These are phyloP conservation scores for Aspergillus sp. DNA, from an alignment of 2,329 filamentous ascomycete genomes.

Conservation along the genomic window DNA sequence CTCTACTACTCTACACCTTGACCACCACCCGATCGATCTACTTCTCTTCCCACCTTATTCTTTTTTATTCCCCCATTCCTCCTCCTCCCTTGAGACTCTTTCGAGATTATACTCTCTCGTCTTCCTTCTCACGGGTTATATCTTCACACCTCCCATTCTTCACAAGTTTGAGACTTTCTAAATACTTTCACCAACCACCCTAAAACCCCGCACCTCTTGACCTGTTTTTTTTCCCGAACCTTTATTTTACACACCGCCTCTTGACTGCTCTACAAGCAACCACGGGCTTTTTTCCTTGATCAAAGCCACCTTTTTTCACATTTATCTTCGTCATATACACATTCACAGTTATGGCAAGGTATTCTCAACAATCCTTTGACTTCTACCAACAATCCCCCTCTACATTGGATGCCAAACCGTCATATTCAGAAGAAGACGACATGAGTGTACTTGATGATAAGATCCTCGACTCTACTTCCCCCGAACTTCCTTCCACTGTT, in stretches of 20 bases:
- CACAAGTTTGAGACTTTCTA: background rate
- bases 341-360: slow-evolving; percentile 44
- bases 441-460: slow-evolving; percentile 54
- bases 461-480: slow-evolving; percentile 53
- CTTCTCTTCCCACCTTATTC: slow-evolving; percentile 9
- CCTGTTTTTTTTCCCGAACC: slow-evolving; percentile 19
- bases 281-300: slow-evolving; percentile 10
- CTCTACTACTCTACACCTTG: background rate
- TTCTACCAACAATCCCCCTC: slow-evolving; percentile 49
- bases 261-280: slow-evolving; percentile 13
- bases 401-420: slow-evolving; percentile 45
- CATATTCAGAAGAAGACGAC: slow-evolving; percentile 53
- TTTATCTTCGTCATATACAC: slow-evolving; percentile 25
- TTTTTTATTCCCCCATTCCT: background rate
- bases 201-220: slow-evolving; percentile 20
- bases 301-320: slow-evolving; percentile 12
- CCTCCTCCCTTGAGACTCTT: slow-evolving; percentile 11
- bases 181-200: slow-evolving; percentile 13
- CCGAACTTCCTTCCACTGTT: slow-evolving; percentile 52
- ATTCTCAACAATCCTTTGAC: slow-evolving; percentile 46
- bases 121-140: slow-evolving; percentile 4
- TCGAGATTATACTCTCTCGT: slow-evolving; percentile 11
- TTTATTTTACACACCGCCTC: slow-evolving; percentile 27
- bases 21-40: slow-evolving; percentile 7
- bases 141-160: background rate